Evolutionary conservation across 805 yeast genomes (phyloP).

Genomic region (Lipomyces orientalis): DNA sequence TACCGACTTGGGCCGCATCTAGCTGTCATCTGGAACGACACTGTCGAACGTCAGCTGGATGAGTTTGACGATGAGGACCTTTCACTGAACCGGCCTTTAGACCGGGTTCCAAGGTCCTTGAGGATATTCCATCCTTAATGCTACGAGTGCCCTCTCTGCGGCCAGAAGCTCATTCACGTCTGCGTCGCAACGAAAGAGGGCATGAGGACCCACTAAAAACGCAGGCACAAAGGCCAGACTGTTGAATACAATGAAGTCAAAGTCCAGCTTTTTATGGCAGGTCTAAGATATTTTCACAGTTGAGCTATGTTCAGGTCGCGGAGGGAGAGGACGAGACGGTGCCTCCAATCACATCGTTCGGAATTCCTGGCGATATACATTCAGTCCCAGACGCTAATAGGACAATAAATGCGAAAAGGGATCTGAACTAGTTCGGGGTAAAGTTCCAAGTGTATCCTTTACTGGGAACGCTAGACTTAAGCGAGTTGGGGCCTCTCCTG

Average conservation of each 20-base stretch:
- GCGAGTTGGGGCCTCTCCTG: not conserved
- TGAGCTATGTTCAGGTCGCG: too few species aligned
- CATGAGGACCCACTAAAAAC: not conserved
- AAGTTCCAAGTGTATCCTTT: not conserved
- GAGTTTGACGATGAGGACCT: slow-evolving; percentile 1
- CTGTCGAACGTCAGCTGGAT: not conserved
- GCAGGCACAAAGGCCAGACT: not conserved
- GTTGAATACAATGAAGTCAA: not conserved
- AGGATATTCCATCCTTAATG: not conserved
- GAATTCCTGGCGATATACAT: too few species aligned
- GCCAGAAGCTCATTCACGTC: too few species aligned
- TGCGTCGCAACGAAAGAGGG: not conserved
- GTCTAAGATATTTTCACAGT: too few species aligned
- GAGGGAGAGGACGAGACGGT: too few species aligned
- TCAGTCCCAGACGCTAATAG: too few species aligned
- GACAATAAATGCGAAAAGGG: not conserved
- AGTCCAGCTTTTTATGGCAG: too few species aligned
- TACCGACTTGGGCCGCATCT: not conserved
- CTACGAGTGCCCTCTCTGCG: too few species aligned
- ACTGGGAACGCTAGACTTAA: not conserved
- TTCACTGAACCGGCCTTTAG: not conserved
- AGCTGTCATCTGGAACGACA: not conserved
- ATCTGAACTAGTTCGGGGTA: not conserved
- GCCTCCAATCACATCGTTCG: too few species aligned
- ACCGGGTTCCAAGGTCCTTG: not conserved